Evolutionary conservation across 257 asterid genomes (phyloP).

Genomic region (Gentiana straminea): DNA sequence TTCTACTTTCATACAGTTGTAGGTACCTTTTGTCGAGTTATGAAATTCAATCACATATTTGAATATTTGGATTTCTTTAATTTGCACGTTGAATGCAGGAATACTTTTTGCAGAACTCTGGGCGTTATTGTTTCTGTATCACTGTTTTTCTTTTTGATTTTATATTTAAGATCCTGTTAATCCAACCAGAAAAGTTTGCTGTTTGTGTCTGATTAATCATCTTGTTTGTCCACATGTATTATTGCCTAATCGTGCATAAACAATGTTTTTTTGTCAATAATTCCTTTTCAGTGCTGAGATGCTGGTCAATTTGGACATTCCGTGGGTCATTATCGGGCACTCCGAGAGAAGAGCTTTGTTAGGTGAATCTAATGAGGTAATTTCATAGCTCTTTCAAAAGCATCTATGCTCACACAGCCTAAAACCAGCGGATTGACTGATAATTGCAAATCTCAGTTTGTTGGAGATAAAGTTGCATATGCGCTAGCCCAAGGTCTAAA

Average conservation of each 20-base stretch:
- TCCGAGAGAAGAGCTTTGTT: slow-evolving; percentile 83
- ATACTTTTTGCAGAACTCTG: too few relatives aligned
- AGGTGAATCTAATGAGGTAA: slow-evolving; percentile 79
- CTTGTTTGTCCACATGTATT: background rate
- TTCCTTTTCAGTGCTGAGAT: slow-evolving; percentile 74
- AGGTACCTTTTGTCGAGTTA: background rate
- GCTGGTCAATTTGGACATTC: slow-evolving; percentile 73
- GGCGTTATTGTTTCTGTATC: background rate
- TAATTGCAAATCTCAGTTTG: slow-evolving; percentile 38
- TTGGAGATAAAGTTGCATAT: slow-evolving; percentile 94
- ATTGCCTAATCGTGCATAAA: background rate
- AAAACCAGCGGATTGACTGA: background rate
- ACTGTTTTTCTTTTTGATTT: background rate
- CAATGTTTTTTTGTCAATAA: slow-evolving; percentile 1
- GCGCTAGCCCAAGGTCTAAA: slow-evolving; percentile 89
- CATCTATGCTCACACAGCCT: background rate
- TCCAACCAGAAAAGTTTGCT: too few relatives aligned
- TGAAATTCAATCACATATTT: background rate
- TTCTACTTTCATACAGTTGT: background rate
- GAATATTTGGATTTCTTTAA: too few relatives aligned
- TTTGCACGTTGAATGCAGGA: too few relatives aligned
- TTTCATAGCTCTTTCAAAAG: slow-evolving; percentile 3
- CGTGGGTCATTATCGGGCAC: slow-evolving; percentile 97
- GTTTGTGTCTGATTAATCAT: background rate
- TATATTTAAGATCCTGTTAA: too few relatives aligned